Base-by-base conservation (phyloP, 805 yeast species). In the Pichia phayaonensis region DNA sequence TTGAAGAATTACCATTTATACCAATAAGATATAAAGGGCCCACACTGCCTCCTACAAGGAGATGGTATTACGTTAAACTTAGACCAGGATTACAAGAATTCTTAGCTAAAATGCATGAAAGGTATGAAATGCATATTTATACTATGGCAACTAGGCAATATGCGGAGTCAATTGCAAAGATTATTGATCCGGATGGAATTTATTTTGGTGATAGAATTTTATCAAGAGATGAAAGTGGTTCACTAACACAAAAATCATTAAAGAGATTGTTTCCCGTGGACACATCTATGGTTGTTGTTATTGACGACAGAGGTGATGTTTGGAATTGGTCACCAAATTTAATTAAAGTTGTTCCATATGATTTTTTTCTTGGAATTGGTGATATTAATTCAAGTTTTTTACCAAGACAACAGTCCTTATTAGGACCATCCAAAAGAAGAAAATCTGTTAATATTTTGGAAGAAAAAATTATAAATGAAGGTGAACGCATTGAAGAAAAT, bases 91-190 rank as follows among this genome's bases (percentile, higher is more conserved):
- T 94, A 40, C 69, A 75, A 46, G 83, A 81, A 47, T 94, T 94
- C 63, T 74, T 94, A 47, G 77, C 76, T 46, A 72, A 73, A 45
- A 77, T 88, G 46, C 71, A 84, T 7, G 67, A 82, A 45, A 69
- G 77, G 44, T 94, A 85, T 64, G 98, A 94, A 68, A 71, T 94
- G 73, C 99, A 94, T 63, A 87, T 94, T 40, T 94, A 94, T 66
- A 94, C 99, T 5, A 94, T 94, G 99, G 99, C 98, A 10, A 94
- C 99, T 5, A 73, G 96, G 57, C 83, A 92, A 27, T 94, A 94
- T 67, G 99, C 99, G 0, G 74, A 81, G 45, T 86, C 89, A 24
- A 87, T 94, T 55, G 95, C 98, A 31, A 80, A 81, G 51, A 84
- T 94, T 36, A 89, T 94, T 44, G 99, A 94, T 63, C 99, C 99